A percentile compares a stretch with the other conserved stretches of the same genome.
Evolutionary conservation across 129 eudicot genomes (phyloP).

Genomic region (Sambucus nigra): DNA sequence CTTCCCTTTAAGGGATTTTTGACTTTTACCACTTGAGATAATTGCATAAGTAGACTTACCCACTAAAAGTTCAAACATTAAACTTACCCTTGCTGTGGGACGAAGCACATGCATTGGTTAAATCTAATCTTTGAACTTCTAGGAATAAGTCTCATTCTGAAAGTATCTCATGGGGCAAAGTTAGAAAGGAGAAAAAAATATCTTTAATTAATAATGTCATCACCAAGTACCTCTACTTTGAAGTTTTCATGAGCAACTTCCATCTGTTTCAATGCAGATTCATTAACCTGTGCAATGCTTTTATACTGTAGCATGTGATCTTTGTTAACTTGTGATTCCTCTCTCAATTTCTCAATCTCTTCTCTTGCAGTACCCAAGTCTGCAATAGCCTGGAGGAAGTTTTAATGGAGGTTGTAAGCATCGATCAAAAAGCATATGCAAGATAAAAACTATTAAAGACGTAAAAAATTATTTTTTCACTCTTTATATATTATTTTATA

Average conservation of each 20-base stretch:
- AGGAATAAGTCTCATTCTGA: no score
- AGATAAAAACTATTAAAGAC: neutral
- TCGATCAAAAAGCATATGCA: neutral
- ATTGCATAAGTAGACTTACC: no score
- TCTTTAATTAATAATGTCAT: neutral
- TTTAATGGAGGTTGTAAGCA: neutral
- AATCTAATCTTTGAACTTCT: no score
- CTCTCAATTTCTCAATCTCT: conserved; percentile 61
- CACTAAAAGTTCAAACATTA: no score
- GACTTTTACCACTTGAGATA: no score
- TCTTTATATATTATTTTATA: no score
- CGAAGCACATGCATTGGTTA: no score
- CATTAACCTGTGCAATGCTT: conserved; percentile 79
- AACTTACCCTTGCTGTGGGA: no score
- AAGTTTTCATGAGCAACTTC: conserved; percentile 58
- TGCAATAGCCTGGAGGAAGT: conserved; percentile 11
- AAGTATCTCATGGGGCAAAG: no score
- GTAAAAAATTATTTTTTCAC: no score
- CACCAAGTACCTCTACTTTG: conserved; percentile 36
- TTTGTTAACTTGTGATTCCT: conserved; percentile 49
- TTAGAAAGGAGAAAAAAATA: no score
- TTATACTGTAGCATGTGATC: conserved; percentile 89
- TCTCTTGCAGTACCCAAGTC: conserved; percentile 29
- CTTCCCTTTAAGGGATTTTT: no score
- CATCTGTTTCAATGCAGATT: conserved; percentile 74